These are phyloP conservation scores for Clavispora asparagi DNA, from an alignment of 805 yeast species.

Conservation along the genomic window DNA sequence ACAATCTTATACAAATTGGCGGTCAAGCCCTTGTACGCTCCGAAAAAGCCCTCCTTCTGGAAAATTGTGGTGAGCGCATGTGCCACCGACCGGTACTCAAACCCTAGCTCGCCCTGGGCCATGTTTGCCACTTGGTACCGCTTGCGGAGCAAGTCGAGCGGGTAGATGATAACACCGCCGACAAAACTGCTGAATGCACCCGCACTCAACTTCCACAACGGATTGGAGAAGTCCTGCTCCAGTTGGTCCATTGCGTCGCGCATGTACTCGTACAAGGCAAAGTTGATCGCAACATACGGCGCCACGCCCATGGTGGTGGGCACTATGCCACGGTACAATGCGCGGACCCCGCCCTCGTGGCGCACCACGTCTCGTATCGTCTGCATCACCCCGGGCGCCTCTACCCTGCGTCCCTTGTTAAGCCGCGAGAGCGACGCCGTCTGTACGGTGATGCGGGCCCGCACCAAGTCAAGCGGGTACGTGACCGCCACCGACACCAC, in stretches of 20 bases:
- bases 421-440: conserved; percentile 64
- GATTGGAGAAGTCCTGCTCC: conserved; percentile 34
- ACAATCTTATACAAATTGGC: conserved; percentile 86
- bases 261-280: conserved; percentile 80
- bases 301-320: conserved; percentile 96
- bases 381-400: conserved; percentile 68
- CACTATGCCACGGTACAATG: conserved; percentile 76
- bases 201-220: conserved; percentile 55
- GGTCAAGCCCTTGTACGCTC: conserved; percentile 67
- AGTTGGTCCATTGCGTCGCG: conserved; percentile 48
- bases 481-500: conserved; percentile 73
- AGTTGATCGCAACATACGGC: conserved; percentile 91
- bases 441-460: conserved; percentile 85
- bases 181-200: conserved; percentile 89
- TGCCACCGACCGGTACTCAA: conserved; percentile 67
- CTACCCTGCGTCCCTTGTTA: conserved; percentile 36
- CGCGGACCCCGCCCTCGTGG: conserved; percentile 77
- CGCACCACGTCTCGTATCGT: conserved; percentile 55
- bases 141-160: conserved; percentile 83
- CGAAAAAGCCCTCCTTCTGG: conserved; percentile 64
- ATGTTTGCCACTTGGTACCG: conserved; percentile 87
- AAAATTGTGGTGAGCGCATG: conserved; percentile 73
- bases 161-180: conserved; percentile 87
- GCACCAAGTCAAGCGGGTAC: conserved; percentile 85
- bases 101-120: conserved; percentile 75